These are phyloP conservation scores for Xylaria sp. DNA, from an alignment of 2,329 filamentous ascomycete genomes.

Conservation along the genomic window DNA sequence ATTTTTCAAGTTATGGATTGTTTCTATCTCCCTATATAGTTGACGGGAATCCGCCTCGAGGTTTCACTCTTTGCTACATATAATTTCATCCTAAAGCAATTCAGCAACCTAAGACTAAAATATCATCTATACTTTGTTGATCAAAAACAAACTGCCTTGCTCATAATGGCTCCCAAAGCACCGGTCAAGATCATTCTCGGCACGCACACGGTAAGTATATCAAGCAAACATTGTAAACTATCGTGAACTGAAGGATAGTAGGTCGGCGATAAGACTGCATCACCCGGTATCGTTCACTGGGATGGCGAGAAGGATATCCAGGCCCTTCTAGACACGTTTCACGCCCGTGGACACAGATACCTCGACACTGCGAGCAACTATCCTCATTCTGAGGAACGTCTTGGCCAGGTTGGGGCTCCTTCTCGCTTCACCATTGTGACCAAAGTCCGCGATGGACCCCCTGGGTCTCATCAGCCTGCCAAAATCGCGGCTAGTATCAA, in stretches of 20 bases:
- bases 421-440: conserved; percentile 50
- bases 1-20: not conserved
- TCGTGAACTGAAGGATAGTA: conserved; percentile 2
- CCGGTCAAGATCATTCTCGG: conserved; percentile 26
- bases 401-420: conserved; percentile 45
- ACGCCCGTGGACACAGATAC: conserved; percentile 29
- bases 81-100: conserved; percentile 1
- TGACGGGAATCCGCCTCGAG: not conserved
- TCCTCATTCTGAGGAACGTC: conserved; percentile 47
- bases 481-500: conserved; percentile 48
- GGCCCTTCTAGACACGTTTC: conserved; percentile 31
- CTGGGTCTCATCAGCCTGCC: conserved; percentile 42
- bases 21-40: conserved; percentile 1
- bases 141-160: not conserved
- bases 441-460: conserved; percentile 47
- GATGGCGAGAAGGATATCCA: conserved; percentile 34
- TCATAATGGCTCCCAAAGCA: conserved; percentile 15
- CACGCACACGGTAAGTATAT: conserved; percentile 21
- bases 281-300: conserved; percentile 31
- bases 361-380: conserved; percentile 58
- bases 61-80: not conserved
- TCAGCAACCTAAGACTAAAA: not conserved
- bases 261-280: conserved; percentile 32
- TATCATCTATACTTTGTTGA: not conserved
- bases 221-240: not conserved